Conservation (phyloP, 148 eudicot genomes). For the Cornus kousa region DNA sequence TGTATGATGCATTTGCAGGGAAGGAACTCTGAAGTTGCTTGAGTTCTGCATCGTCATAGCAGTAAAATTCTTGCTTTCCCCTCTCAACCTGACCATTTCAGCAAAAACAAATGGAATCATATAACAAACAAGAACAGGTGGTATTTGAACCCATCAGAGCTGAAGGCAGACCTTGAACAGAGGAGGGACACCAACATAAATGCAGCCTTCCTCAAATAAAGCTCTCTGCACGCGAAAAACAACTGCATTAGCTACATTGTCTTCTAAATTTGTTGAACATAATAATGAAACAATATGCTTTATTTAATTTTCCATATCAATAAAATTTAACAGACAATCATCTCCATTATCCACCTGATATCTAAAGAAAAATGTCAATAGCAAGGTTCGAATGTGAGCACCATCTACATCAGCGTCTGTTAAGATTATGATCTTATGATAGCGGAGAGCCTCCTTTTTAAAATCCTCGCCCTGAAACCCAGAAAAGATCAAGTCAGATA, state of each 20-base stretch:
- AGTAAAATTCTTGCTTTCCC: conserved; percentile 79
- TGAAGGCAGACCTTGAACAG: conserved; percentile 69
- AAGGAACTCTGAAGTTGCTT: conserved; percentile 53
- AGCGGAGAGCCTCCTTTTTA: conserved; percentile 78
- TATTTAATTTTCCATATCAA: not conserved
- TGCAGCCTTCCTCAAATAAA: conserved; percentile 87
- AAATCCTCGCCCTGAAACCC: conserved; percentile 90
- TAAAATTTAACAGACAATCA: not conserved
- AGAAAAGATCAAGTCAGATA: conserved; percentile 6
- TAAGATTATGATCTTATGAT: conserved; percentile 89
- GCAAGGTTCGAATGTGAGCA: conserved; percentile 87
- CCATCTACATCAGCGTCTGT: conserved; percentile 99
- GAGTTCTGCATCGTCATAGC: conserved; percentile 82
- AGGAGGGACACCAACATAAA: conserved; percentile 98
- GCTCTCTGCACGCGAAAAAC: conserved; percentile 63
- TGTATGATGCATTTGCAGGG: conserved; percentile 87
- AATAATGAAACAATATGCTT: not conserved
- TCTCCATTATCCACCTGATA: conserved; percentile 61
- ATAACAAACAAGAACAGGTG: not conserved
- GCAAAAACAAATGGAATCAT: not conserved
- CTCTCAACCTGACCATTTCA: conserved; percentile 66
- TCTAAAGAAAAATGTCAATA: conserved; percentile 91
- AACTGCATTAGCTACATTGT: conserved; percentile 5
- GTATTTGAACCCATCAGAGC: conserved; percentile 10
- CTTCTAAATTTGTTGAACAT: not conserved